Percentiles rank a stretch among this genome's conserved stretches.
Evolutionary conservation across 2,329 filamentous ascomycete species (phyloP).

Genomic region (Colletotrichum endophyticum): DNA sequence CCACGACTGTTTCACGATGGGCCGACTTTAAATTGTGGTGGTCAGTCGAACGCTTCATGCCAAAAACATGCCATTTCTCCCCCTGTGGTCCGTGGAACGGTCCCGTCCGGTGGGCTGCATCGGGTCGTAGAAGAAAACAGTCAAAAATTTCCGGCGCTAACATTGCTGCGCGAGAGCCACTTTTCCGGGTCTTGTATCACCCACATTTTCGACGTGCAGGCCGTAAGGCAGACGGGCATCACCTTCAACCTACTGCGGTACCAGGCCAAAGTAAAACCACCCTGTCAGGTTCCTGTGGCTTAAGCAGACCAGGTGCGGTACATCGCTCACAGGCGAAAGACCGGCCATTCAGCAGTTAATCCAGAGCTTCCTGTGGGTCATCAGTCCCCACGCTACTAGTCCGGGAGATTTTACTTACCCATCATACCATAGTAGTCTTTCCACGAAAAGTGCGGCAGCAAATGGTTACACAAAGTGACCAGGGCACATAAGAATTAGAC

Average conservation of each 20-base stretch:
- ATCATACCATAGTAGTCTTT: too few relatives aligned
- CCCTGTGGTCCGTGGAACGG: background rate
- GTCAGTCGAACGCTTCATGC: background rate
- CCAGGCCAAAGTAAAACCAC: too few relatives aligned
- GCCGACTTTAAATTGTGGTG: background rate
- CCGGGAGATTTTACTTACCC: too few relatives aligned
- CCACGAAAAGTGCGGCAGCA: background rate
- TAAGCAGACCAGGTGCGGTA: too few relatives aligned
- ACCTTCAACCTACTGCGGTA: too few relatives aligned
- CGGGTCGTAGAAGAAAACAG: background rate
- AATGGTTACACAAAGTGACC: accelerated
- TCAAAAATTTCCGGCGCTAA: background rate
- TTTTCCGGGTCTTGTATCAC: background rate
- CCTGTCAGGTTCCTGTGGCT: too few relatives aligned
- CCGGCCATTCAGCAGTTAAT: too few relatives aligned
- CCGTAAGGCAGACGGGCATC: background rate
- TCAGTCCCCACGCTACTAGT: too few relatives aligned
- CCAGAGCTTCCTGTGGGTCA: too few relatives aligned
- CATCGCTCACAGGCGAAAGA: too few relatives aligned
- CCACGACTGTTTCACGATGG: background rate
- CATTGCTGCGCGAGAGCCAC: background rate
- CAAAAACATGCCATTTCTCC: background rate
- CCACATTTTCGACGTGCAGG: background rate
- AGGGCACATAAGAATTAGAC: accelerated
- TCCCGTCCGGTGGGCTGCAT: background rate